Evolutionary conservation across 305 asterid species (phyloP).

Genomic region (Fraxinus sp.): DNA sequence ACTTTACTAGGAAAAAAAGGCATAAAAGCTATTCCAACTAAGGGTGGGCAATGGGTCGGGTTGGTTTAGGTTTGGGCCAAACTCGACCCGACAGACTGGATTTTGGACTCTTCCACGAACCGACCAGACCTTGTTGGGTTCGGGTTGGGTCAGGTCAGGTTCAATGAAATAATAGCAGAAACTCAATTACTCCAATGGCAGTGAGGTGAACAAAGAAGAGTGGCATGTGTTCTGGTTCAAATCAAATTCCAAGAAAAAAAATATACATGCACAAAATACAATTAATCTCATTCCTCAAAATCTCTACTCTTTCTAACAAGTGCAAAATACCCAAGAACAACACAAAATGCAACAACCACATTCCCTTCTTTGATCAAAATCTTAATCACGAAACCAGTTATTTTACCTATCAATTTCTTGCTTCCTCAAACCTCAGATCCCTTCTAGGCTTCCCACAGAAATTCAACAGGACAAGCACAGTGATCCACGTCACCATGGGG

Average conservation of each 20-base stretch:
- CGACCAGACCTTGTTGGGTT: too few species aligned
- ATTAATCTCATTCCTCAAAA: neutral
- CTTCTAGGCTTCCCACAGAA: constrained; percentile 43
- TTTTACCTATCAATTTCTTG: constrained; percentile 38
- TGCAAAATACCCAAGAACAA: constrained; percentile 42
- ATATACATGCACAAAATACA: neutral
- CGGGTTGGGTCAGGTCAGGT: too few species aligned
- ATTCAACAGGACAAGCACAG: constrained; percentile 42
- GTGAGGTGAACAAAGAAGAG: too few species aligned
- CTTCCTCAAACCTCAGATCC: constrained; percentile 38
- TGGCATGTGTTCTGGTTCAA: neutral
- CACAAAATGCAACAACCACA: constrained; percentile 47
- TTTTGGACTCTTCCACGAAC: too few species aligned
- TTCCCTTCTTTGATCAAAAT: constrained; percentile 48
- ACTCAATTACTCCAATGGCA: too few species aligned
- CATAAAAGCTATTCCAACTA: too few species aligned
- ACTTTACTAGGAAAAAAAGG: too few species aligned
- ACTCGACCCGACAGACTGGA: too few species aligned
- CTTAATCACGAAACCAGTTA: constrained; percentile 36
- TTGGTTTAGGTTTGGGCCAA: too few species aligned
- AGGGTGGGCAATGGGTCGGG: too few species aligned
- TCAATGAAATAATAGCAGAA: too few species aligned
- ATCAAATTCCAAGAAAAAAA: neutral
- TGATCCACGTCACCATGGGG: constrained; percentile 44
- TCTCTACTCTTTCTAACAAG: constrained; percentile 30